Evolutionary conservation across 2,329 filamentous ascomycete species (phyloP), one percentile per base, ranked within the genome.

Genomic region (Neonectria coccinea): DNA sequence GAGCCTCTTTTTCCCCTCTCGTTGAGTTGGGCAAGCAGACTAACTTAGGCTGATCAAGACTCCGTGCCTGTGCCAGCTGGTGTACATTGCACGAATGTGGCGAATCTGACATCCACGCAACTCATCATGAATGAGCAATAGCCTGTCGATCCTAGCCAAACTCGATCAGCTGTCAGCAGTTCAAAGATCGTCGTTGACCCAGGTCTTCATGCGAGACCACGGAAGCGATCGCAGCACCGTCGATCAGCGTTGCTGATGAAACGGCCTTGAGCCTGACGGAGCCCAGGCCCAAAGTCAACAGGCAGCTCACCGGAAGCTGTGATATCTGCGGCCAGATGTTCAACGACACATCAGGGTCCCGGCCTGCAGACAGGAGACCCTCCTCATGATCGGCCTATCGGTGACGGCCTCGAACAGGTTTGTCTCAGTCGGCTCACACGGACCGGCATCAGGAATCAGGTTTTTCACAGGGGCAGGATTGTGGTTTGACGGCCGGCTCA

Each of bases 11-110:
- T 39, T 61, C 12, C 29, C 39, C 36, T 18, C 22, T 31, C 27
- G 41, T 50, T 20, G 27, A 16, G n/a, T 29, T 36, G 41, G 41
- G 45, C 56, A 25, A 25, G 25, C 25, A 25, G 25, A 25, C 25
- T 25, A 25, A 25, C 25, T 25, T 25, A 41, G 56, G 39, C 48
- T 18, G 29, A 33, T n/a, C 50, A 50, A 59, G 44, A 29, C 64
- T 58, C 39, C 31, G 9, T 57, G 53, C 29, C 36, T 42, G 25
- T 53, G 22, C 47, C 20, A 47, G 59, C 27, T 70, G 59, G 63
- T 63, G 59, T 66, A 61, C 61, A 63, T 64, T 64, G 59, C 62
- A 64, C 58, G 59, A 68, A 73, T 70, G 71, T 73, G 71, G 71
- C 71, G 62, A 73, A 60, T 68, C 58, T 44, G 50, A 52, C 54